Evolutionary conservation across 2,329 filamentous ascomycete species (phyloP).

Genomic region (Colletotrichum noveboracense): DNA sequence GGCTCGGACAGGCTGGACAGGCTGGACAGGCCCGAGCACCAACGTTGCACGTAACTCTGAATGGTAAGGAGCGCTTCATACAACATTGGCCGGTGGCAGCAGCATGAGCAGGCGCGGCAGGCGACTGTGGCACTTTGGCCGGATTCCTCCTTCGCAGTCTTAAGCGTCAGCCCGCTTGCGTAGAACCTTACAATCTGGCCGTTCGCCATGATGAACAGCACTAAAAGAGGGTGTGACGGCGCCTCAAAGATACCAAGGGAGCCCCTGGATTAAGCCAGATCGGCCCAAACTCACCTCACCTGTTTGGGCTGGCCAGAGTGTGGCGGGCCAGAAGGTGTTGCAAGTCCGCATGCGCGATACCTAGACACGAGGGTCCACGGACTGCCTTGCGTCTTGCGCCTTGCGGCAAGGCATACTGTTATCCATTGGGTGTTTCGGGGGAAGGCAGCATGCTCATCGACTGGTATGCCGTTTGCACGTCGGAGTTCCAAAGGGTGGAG

Average conservation of each 20-base stretch:
- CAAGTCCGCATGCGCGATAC: background rate
- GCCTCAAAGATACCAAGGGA: background rate
- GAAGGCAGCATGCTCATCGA: background rate
- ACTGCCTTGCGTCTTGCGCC: background rate
- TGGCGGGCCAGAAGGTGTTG: background rate
- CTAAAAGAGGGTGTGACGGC: background rate
- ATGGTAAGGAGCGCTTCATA: background rate
- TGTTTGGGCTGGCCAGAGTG: background rate
- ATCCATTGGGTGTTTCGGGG: background rate
- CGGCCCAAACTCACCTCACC: background rate
- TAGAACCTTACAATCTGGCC: background rate
- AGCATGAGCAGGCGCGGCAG: background rate
- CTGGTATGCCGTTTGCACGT: background rate
- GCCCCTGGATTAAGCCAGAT: background rate
- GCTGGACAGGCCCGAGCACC: background rate
- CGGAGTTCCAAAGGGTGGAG: background rate
- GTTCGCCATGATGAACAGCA: background rate
- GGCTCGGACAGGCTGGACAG: background rate
- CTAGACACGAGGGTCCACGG: background rate
- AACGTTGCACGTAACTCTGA: background rate
- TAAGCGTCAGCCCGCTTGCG: background rate
- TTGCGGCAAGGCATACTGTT: background rate
- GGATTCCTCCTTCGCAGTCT: background rate
- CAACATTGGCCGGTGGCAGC: background rate
- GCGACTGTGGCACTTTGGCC: background rate